Evolutionary conservation across 106 monocot genomes (phyloP).

Genomic region (Iris macrosiphon): DNA sequence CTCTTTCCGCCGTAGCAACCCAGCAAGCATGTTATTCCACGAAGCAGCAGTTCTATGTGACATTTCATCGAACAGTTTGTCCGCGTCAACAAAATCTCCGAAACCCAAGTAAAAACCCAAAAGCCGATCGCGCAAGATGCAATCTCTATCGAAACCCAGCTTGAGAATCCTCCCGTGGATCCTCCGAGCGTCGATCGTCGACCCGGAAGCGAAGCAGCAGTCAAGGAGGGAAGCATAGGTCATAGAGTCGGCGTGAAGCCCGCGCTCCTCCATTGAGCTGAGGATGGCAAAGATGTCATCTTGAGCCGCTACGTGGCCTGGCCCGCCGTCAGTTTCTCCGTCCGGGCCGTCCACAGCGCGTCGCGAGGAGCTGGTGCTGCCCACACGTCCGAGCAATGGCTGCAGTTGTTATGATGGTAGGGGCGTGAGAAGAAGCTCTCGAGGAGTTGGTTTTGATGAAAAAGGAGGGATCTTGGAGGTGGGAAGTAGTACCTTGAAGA

Average conservation of each 20-base stretch:
- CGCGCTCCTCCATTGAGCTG: conserved; percentile 11
- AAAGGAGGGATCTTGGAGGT: neutral
- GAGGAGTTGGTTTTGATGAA: neutral
- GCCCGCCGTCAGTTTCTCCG: conserved; percentile 14
- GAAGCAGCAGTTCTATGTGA: conserved; percentile 23
- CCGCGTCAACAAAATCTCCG: conserved; percentile 21
- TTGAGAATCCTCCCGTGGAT: conserved; percentile 34
- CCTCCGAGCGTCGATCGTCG: conserved; percentile 12
- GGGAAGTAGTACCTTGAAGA: conserved; percentile 2
- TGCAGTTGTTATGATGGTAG: neutral
- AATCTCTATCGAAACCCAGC: conserved; percentile 17
- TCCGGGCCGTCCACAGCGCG: conserved; percentile 4
- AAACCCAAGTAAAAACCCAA: conserved; percentile 14
- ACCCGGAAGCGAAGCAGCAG: conserved; percentile 17
- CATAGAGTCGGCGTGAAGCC: conserved; percentile 8
- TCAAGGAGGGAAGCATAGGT: conserved; percentile 27
- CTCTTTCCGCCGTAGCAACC: conserved; percentile 25
- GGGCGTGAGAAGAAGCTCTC: neutral
- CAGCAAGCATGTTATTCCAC: conserved; percentile 34
- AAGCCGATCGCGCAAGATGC: conserved; percentile 9
- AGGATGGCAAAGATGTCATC: conserved; percentile 17
- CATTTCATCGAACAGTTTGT: conserved; percentile 41
- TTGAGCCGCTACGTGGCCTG: neutral
- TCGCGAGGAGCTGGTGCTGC: neutral
- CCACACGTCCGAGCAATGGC: conserved; percentile 1